A percentile compares a stretch with the other conserved stretches of the same genome.
Conservation (phyloP, 2,329 filamentous ascomycete species). For the Pseudonectria buxi region DNA sequence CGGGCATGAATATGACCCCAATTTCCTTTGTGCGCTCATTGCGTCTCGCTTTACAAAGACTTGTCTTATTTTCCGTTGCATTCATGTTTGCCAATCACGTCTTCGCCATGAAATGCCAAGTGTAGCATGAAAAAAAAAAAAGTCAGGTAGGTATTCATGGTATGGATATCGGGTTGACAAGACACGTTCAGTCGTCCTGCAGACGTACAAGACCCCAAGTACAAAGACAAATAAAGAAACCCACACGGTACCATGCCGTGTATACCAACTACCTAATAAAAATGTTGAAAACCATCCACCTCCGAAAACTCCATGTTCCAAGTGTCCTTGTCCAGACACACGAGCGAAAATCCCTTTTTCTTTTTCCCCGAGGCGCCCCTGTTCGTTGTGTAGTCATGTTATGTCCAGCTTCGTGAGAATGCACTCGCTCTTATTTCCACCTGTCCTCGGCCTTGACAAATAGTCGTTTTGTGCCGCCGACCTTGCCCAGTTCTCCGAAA, state of each 20-base stretch:
- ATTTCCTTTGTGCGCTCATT: too few species aligned
- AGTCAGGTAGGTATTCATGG: too few species aligned
- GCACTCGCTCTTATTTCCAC: constrained; percentile 15
- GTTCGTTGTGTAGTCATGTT: constrained; percentile 3
- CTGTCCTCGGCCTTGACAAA: constrained; percentile 45
- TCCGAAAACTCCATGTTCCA: too few species aligned
- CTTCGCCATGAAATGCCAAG: too few species aligned
- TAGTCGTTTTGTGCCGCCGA: constrained; percentile 65
- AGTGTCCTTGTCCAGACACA: constrained; percentile 11
- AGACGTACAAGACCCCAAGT: constrained; percentile 5
- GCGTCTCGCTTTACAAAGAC: too few species aligned
- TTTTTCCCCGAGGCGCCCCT: neutral
- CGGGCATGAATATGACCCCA: too few species aligned
- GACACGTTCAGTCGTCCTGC: too few species aligned
- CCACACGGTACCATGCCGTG: constrained; percentile 15
- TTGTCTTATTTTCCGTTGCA: too few species aligned
- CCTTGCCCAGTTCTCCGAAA: constrained; percentile 66
- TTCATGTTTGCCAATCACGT: too few species aligned
- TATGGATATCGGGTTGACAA: too few species aligned
- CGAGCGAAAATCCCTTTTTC: constrained; percentile 13
- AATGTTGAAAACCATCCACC: constrained; percentile 1
- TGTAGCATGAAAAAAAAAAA: too few species aligned
- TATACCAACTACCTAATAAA: constrained; percentile 16
- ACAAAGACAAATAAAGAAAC: constrained; percentile 10
- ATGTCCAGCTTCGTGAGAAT: constrained; percentile 1